phyloP scores from a whole-genome alignment of 805 yeast species.

The Lipomyces japonicus region DNA sequence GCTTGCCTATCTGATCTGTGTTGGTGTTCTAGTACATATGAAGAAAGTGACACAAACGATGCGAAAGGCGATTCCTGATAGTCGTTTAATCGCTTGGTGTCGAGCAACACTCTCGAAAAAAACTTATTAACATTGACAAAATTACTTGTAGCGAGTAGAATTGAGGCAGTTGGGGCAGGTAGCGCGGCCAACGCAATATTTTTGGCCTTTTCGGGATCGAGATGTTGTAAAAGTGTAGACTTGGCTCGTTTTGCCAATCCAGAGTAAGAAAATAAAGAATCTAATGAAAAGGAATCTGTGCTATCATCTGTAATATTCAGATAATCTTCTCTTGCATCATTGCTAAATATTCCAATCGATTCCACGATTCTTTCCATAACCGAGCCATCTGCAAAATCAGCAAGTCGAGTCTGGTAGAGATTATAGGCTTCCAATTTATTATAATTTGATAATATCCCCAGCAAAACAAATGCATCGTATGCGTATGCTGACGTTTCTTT shows the following conservation, averaged over 20 bases:
- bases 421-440: slow-evolving; percentile 39
- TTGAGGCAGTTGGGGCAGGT: slow-evolving; percentile 18
- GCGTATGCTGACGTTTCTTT: slow-evolving; percentile 30
- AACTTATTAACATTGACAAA: slow-evolving; percentile 38
- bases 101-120: slow-evolving; percentile 35
- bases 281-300: slow-evolving; percentile 17
- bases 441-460: slow-evolving; percentile 40
- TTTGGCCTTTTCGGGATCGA: slow-evolving; percentile 5
- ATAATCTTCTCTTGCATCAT: slow-evolving; percentile 14
- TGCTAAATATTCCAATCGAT: slow-evolving; percentile 15
- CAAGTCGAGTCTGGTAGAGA: slow-evolving; percentile 38
- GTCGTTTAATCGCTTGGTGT: slow-evolving; percentile 21
- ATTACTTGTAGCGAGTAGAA: slow-evolving; percentile 35
- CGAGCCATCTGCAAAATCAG: slow-evolving; percentile 41
- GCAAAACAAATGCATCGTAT: slow-evolving; percentile 38
- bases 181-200: slow-evolving; percentile 14
- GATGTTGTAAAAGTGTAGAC: slow-evolving; percentile 17
- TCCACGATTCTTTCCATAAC: slow-evolving; percentile 35
- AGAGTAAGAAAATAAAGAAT: slow-evolving; percentile 15
- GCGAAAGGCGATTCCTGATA: slow-evolving; percentile 31
- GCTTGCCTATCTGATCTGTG: slow-evolving; percentile 30
- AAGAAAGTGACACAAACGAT: slow-evolving; percentile 35
- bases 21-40: slow-evolving; percentile 36
- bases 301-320: slow-evolving; percentile 18
- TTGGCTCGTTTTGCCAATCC: slow-evolving; percentile 19